Conservation (phyloP, 2,329 filamentous ascomycete genomes). For the Colletotrichum tabaci region DNA sequence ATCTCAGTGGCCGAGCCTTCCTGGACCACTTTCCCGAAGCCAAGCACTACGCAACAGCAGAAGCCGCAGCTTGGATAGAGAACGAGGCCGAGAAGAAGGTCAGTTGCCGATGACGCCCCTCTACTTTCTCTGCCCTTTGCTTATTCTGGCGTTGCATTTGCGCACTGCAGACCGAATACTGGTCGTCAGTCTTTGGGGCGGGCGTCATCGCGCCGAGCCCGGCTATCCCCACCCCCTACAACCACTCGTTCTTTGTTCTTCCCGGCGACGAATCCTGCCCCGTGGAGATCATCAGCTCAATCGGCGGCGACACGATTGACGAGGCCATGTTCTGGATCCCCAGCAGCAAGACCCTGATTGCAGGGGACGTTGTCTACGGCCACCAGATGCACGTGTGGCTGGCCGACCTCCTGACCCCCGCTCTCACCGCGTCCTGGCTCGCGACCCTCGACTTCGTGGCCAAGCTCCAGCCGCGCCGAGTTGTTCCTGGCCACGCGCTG, state of each 20-base stretch:
- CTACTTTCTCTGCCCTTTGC: no score
- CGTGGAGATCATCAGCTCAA: slow-evolving; percentile 19
- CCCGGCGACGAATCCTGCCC: slow-evolving; percentile 28
- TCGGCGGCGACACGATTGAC: slow-evolving; percentile 34
- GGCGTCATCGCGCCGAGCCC: slow-evolving; percentile 16
- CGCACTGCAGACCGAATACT: slow-evolving; percentile 13
- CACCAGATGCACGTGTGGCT: slow-evolving; percentile 37
- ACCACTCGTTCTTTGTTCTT: slow-evolving; percentile 34
- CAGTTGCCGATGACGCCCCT: background rate
- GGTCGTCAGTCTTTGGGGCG: slow-evolving; percentile 9
- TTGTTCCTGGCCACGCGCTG: slow-evolving; percentile 32
- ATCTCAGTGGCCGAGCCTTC: slow-evolving; percentile 34
- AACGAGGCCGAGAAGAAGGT: slow-evolving; percentile 26
- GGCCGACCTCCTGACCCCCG: slow-evolving; percentile 31
- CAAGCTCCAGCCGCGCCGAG: slow-evolving; percentile 3
- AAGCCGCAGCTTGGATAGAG: slow-evolving; percentile 6
- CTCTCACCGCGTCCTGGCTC: slow-evolving; percentile 32
- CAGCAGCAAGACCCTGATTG: slow-evolving; percentile 23
- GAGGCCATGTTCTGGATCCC: slow-evolving; percentile 35
- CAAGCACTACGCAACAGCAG: slow-evolving; percentile 32
- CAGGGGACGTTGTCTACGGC: slow-evolving; percentile 33
- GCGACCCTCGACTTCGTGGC: slow-evolving; percentile 27
- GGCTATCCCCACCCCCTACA: slow-evolving; percentile 30
- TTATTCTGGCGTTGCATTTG: background rate
- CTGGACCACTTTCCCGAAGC: slow-evolving; percentile 24